A percentile compares a stretch with the other conserved stretches of the same genome.
Evolutionary conservation across 306 rosid genomes (phyloP).

Genomic region (Fragaria ananassa): DNA sequence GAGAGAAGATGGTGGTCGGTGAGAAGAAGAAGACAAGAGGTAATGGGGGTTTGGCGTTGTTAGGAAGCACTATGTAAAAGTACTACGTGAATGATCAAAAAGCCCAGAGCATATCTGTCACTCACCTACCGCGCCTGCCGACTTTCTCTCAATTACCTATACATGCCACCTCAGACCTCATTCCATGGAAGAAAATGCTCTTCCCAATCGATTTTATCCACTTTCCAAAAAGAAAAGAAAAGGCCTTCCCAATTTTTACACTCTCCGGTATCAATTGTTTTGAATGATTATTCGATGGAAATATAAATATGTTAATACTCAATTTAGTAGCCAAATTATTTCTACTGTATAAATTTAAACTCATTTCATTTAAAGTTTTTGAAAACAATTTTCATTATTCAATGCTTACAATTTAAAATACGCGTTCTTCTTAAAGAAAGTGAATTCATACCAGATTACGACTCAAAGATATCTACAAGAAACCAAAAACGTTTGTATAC

Average conservation of each 20-base stretch:
- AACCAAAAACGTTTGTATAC: no score
- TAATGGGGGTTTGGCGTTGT: not conserved
- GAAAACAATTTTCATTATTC: no score
- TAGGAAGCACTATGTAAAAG: not conserved
- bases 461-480: no score
- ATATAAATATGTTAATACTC: no score
- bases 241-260: not conserved
- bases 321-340: no score
- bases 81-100: not conserved
- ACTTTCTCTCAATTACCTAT: not conserved
- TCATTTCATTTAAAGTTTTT: no score
- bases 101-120: not conserved
- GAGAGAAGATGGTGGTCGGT: not conserved
- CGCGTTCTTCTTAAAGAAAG: no score
- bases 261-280: no score
- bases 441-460: no score
- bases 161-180: not conserved
- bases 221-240: not conserved
- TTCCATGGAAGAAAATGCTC: not conserved
- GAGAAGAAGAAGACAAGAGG: not conserved
- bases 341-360: no score
- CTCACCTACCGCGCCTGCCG: slow-evolving; percentile 5
- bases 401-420: no score
- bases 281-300: no score
- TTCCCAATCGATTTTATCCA: not conserved